A percentile compares a stretch with the other conserved stretches of the same genome.
Evolutionary conservation across 2,329 filamentous ascomycete genomes (phyloP).

Genomic region (Rhytidhysteron rufulum): DNA sequence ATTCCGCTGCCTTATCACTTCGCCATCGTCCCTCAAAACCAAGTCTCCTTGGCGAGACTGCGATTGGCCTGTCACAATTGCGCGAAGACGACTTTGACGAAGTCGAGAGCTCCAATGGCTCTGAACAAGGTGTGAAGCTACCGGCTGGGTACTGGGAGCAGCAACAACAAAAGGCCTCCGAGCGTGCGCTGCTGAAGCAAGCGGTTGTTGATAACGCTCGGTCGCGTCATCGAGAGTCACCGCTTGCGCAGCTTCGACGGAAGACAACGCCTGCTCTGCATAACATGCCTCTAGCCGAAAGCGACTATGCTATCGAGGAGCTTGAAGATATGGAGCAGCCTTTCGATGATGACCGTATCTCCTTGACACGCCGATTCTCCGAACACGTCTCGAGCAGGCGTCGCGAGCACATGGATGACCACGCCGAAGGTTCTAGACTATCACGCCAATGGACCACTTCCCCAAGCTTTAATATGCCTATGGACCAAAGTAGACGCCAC

Average conservation of each 20-base stretch:
- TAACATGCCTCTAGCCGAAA: constrained; percentile 60
- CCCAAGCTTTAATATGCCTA: constrained; percentile 14
- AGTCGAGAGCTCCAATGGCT: constrained; percentile 59
- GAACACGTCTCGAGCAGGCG: constrained; percentile 24
- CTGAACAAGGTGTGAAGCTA: constrained; percentile 47
- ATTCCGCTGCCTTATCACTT: constrained; percentile 50
- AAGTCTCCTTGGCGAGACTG: constrained; percentile 77
- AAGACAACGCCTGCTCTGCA: constrained; percentile 48
- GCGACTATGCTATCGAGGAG: constrained; percentile 70
- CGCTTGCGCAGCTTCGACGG: constrained; percentile 22
- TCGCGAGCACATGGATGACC: constrained; percentile 20
- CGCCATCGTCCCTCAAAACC: constrained; percentile 59
- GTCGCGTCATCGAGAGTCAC: constrained; percentile 28
- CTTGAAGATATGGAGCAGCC: constrained; percentile 60
- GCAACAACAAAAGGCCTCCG: constrained; percentile 20
- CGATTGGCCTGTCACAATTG: constrained; percentile 35
- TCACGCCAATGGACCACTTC: constrained; percentile 25
- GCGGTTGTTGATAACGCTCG: constrained; percentile 34
- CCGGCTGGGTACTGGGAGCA: constrained; percentile 30
- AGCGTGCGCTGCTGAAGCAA: constrained; percentile 28
- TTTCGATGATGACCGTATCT: constrained; percentile 39
- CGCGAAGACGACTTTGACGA: constrained; percentile 53
- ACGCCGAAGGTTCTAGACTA: constrained; percentile 17
- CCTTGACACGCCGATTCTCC: constrained; percentile 33
- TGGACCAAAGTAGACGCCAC: constrained; percentile 67